phyloP scores from a whole-genome alignment of 1,284 basidiomycete species.

The Ganoderma boninense region DNA sequence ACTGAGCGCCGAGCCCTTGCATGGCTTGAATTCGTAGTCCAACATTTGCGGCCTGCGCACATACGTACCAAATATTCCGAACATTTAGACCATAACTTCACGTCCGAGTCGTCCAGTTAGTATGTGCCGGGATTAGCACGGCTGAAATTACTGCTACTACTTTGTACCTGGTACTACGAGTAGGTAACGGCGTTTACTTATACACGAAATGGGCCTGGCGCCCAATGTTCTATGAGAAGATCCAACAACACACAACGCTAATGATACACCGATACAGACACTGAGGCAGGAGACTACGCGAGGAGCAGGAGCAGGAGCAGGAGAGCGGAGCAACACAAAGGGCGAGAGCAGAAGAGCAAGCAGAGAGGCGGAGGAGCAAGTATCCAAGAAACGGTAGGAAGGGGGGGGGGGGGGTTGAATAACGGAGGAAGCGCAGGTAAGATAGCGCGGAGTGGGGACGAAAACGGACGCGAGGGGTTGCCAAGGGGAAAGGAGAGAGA shows the following conservation, averaged over 20 bases:
- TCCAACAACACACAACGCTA: background rate
- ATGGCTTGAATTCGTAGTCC: too few species aligned
- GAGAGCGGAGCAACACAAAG: background rate
- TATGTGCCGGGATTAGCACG: background rate
- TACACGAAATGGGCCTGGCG: background rate
- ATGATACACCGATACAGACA: slow-evolving; percentile 5
- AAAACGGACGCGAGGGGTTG: background rate
- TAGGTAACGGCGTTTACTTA: background rate
- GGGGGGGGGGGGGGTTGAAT: background rate
- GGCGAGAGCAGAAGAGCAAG: background rate
- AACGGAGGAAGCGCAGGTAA: background rate
- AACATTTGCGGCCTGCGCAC: too few species aligned
- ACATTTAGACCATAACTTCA: too few species aligned
- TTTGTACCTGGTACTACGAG: background rate
- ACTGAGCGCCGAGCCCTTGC: too few species aligned
- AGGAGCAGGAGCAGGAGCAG: background rate
- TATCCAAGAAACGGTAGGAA: background rate
- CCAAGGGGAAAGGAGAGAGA: background rate
- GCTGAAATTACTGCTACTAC: slow-evolving; percentile 1
- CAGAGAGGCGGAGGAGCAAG: background rate
- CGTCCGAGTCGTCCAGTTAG: background rate
- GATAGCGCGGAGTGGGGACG: background rate
- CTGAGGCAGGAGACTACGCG: background rate
- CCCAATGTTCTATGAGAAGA: background rate
- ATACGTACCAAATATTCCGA: too few species aligned